These are phyloP conservation scores for Davidsoniella neocaledoniae DNA, from an alignment of 2,329 filamentous ascomycete genomes.

Conservation along the genomic window DNA sequence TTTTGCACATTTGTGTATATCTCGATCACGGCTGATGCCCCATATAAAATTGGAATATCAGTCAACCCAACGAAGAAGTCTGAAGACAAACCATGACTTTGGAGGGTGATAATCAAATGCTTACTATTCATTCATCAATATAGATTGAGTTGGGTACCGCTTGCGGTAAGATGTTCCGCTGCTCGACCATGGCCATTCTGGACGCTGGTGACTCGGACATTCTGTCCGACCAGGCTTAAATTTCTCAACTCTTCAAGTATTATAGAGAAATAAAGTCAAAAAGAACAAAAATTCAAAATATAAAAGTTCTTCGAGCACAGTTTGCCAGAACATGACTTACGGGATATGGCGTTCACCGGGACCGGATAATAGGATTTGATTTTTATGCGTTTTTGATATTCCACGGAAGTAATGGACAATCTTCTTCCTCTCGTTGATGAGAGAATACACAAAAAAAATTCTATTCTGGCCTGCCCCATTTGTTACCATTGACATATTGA, in stretches of 20 bases:
- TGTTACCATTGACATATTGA: neutral
- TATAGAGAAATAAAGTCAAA: slow-evolving; percentile 6
- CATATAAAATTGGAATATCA: neutral
- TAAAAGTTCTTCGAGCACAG: slow-evolving; percentile 2
- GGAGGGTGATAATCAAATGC: slow-evolving; percentile 54
- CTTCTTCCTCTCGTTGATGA: neutral
- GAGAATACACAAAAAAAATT: neutral
- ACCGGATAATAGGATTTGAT: slow-evolving; percentile 1
- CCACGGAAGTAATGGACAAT: neutral
- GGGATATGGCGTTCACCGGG: slow-evolving; percentile 8
- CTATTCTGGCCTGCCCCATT: neutral
- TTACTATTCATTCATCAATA: slow-evolving; percentile 29
- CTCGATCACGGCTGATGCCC: no score
- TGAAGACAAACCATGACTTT: slow-evolving; percentile 45
- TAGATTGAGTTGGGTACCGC: slow-evolving; percentile 97
- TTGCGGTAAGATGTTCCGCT: slow-evolving; percentile 97
- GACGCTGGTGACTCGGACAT: slow-evolving; percentile 99
- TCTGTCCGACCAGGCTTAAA: slow-evolving; percentile 48
- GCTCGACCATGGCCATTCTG: slow-evolving; percentile 91
- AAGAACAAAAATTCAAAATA: slow-evolving; percentile 4
- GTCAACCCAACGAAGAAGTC: slow-evolving; percentile 84
- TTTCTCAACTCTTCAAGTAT: slow-evolving; percentile 7
- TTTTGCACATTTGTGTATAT: neutral
- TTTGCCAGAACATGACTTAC: slow-evolving; percentile 1
- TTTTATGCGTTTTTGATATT: slow-evolving; percentile 7